A percentile compares a stretch with the other conserved stretches of the same genome.
Conservation (phyloP, 2,329 filamentous ascomycete species). For the Aureobasidium sp. region DNA sequence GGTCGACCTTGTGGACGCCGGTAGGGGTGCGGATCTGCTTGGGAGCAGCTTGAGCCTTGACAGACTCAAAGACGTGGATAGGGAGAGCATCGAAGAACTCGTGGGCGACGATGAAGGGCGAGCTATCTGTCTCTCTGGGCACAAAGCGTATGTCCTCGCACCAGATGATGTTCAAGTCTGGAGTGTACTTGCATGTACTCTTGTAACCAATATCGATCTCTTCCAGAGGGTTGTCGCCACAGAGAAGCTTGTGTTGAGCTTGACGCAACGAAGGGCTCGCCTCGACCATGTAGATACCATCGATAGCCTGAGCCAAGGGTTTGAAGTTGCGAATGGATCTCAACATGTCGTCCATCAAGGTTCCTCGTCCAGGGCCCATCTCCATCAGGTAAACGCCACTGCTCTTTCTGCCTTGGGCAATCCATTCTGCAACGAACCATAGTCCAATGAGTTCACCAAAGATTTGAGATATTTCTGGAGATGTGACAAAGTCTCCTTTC, state of each 20-base stretch:
- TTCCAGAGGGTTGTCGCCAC: slow-evolving; percentile 59
- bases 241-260: slow-evolving; percentile 73
- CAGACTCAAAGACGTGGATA: slow-evolving; percentile 86
- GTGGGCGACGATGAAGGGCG: slow-evolving; percentile 90
- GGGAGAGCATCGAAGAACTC: slow-evolving; percentile 98
- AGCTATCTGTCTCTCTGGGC: slow-evolving; percentile 56
- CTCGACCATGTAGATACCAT: slow-evolving; percentile 89
- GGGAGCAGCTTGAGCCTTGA: slow-evolving; percentile 32
- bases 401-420: slow-evolving; percentile 70
- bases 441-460: slow-evolving; percentile 92
- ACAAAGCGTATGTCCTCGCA: slow-evolving; percentile 78
- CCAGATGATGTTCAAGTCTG: slow-evolving; percentile 70
- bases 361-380: slow-evolving; percentile 87
- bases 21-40: slow-evolving; percentile 39
- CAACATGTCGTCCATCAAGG: slow-evolving; percentile 93
- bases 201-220: slow-evolving; percentile 66
- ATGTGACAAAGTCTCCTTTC: slow-evolving; percentile 93
- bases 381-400: slow-evolving; percentile 83
- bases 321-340: slow-evolving; percentile 80
- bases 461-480: slow-evolving; percentile 92
- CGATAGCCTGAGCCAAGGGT: slow-evolving; percentile 64
- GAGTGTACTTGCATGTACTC: slow-evolving; percentile 66
- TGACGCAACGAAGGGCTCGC: slow-evolving; percentile 72
- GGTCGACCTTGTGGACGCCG: slow-evolving; percentile 34
- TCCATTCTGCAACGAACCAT: slow-evolving; percentile 96